Percentiles rank a stretch among this genome's conserved stretches.
These are phyloP conservation scores for Adenanthera pavonina DNA, from an alignment of 306 rosid genomes.

Conservation along the genomic window DNA sequence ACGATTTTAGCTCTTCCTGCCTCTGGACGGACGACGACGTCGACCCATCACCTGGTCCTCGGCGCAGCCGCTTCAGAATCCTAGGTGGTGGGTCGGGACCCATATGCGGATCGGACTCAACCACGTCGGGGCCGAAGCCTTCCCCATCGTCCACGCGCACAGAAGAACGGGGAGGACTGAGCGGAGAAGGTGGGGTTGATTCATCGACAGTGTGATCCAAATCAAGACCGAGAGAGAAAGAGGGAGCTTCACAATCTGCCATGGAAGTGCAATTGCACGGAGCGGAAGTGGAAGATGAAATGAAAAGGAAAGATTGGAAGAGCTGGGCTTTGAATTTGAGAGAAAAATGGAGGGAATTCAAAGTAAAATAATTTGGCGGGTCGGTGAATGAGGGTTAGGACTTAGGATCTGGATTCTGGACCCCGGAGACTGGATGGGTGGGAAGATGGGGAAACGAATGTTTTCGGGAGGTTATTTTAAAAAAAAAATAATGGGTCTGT, in stretches of 20 bases:
- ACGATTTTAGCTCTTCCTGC: conserved; percentile 16
- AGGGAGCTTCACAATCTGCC: conserved; percentile 69
- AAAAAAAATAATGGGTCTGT: too few species aligned
- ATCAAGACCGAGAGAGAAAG: conserved; percentile 76
- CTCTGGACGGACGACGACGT: not conserved
- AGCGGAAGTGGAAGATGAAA: not conserved
- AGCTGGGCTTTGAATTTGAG: conserved; percentile 43
- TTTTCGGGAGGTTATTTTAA: too few species aligned
- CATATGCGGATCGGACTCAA: conserved; percentile 50
- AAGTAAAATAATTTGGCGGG: conserved; percentile 41
- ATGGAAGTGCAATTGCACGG: conserved; percentile 40
- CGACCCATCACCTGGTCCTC: conserved; percentile 45
- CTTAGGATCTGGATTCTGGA: too few species aligned
- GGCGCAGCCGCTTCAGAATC: conserved; percentile 71
- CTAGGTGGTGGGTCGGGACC: conserved; percentile 43
- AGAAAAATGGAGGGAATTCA: conserved; percentile 46
- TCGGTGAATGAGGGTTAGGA: not conserved
- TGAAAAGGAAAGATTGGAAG: not conserved
- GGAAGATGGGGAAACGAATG: not conserved
- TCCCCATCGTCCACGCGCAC: conserved; percentile 15
- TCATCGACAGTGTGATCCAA: conserved; percentile 41
- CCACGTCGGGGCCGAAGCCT: conserved; percentile 34
- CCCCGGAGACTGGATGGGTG: not conserved
- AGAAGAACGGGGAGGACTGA: conserved; percentile 14
- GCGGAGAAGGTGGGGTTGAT: conserved; percentile 26